A percentile compares a stretch with the other conserved stretches of the same genome.
phyloP scores from a whole-genome alignment of 2,329 filamentous ascomycete genomes.

The Trichophaea hybrida region DNA sequence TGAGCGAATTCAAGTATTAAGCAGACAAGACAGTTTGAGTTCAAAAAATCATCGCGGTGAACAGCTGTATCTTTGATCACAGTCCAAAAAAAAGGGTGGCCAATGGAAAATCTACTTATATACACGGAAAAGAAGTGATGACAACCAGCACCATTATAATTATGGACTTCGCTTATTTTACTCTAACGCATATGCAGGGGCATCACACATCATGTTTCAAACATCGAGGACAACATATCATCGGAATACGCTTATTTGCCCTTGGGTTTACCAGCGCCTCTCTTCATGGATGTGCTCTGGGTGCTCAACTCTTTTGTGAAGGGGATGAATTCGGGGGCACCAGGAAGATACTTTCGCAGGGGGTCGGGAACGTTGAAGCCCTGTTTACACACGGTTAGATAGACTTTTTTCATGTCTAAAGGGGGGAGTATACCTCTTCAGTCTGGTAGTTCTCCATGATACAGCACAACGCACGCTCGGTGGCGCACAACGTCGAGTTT shows the following conservation, averaged over 20 bases:
- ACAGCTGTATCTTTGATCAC: no score
- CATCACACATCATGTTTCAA: no score
- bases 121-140: no score
- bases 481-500: constrained; percentile 81
- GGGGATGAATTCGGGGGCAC: constrained; percentile 74
- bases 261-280: constrained; percentile 18
- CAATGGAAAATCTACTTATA: no score
- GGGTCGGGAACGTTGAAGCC: constrained; percentile 69
- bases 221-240: no score
- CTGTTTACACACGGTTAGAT: constrained; percentile 30
- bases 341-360: constrained; percentile 78
- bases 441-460: constrained; percentile 95
- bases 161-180: no score
- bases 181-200: no score
- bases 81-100: no score
- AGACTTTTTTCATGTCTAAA: neutral
- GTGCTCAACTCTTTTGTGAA: constrained; percentile 77
- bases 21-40: no score
- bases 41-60: no score
- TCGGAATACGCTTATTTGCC: neutral
- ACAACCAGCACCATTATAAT: no score
- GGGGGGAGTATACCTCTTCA: constrained; percentile 47
- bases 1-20: no score
- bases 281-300: constrained; percentile 50
- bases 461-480: constrained; percentile 83